These are phyloP conservation scores for Didymosphaeria variabile DNA, from an alignment of 2,329 filamentous ascomycete species.

Conservation along the genomic window DNA sequence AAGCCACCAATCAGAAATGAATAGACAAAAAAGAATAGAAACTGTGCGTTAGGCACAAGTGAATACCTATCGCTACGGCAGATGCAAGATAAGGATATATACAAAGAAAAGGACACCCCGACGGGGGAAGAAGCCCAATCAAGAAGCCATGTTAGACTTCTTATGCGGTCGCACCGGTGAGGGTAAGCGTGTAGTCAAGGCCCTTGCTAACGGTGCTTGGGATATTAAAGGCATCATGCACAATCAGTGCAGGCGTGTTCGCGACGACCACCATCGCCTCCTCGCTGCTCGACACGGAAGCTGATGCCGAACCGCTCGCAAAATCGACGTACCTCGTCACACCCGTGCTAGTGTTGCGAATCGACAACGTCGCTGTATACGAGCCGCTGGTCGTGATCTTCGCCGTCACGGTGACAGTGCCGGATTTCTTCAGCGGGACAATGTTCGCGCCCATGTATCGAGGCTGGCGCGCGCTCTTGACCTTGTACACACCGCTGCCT, in stretches of 20 bases:
- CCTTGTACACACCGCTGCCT: conserved; percentile 50
- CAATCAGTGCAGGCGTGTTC: conserved; percentile 23
- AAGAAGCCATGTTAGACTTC: background rate
- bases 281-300: conserved; percentile 16
- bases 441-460: conserved; percentile 63
- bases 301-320: conserved; percentile 18
- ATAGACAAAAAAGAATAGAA: background rate
- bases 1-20: background rate
- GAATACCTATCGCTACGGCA: background rate
- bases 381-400: conserved; percentile 16
- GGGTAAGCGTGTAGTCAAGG: conserved; percentile 22
- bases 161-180: conserved; percentile 22
- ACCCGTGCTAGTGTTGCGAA: conserved; percentile 15
- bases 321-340: conserved; percentile 24
- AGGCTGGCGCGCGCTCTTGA: conserved; percentile 54
- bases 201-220: conserved; percentile 20
- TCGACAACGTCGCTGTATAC: conserved; percentile 24
- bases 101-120: background rate
- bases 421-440: conserved; percentile 53
- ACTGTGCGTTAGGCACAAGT: background rate
- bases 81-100: background rate
- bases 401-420: conserved; percentile 29
- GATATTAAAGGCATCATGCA: conserved; percentile 25
- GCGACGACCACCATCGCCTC: conserved; percentile 24
- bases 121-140: background rate